Evolutionary conservation across 345 rosid genomes (phyloP), one percentile per base, ranked within the genome.

Genomic region (Brassica cretica): DNA sequence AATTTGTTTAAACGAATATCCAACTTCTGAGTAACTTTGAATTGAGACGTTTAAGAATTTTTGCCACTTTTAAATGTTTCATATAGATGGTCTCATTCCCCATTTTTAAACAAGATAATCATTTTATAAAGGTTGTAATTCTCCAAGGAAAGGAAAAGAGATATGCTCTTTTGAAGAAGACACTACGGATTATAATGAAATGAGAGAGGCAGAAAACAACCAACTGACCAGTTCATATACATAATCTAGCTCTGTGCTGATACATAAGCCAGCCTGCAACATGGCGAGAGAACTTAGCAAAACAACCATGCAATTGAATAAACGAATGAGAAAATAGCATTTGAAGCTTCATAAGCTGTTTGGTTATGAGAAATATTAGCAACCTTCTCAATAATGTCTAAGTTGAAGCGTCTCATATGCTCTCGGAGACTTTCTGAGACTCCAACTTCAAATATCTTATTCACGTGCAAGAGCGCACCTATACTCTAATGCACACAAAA

Each of bases 401-500:
- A 80, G 82, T 88, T 89, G 79, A 89, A 85, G 83, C 76, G 67
- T 77, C 81, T 86, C 81, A 84, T 84, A 77, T 89, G 92, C 86
- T 89, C 87, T 53, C 75, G 84, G 76, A 91, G 91, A 80, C 82
- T 85, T 77, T 86, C 91, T 58, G 93, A 87, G 70, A 89, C 81
- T 70, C 97, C 98, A 73, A 89, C 93, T 84, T 92, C 95, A 84
- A 92, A 87, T 84, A 91, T 87, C 86, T 89, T 94, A 75, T 82
- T 88, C 71, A 94, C 87, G 71, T 91, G 92, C 89, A 94, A 84
- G 75, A 94, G 91, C 19, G 98, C 87, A 73, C 89, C 78, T 78
- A 91, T 78, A 76, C 98, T 92, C 98, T 94, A 15, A 27, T 73
- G 55, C 39, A 68, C 67, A 41, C 49, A 74, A 16, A 63, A 51